Evolutionary conservation across 768 basidiomycete species (phyloP), one percentile per base, ranked within the genome.

Genomic region (Clitopilus hobsonii): DNA sequence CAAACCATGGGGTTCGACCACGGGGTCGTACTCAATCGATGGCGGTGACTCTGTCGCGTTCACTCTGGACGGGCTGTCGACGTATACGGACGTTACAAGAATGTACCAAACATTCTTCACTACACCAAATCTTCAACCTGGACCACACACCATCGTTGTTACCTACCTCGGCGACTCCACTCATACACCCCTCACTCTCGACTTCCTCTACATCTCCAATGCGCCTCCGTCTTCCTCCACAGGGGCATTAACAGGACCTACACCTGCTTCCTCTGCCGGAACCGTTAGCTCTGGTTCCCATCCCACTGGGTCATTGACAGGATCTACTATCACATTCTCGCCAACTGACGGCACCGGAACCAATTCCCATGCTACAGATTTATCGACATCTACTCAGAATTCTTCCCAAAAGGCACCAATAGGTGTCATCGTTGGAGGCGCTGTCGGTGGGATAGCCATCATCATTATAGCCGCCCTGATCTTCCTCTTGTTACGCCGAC

Each of bases 21-120:
- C 28, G 25, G 54, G 29, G 11, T 49, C 54, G 1, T 55, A 55
- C 16, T 49, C 48, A 28, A 55, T 55, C 6, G 48, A 55, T 11
- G 54, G 54, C 3, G 49, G 23, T 0, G 10, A 11, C 5, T 13
- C 14, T 10, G 24, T 22, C 6, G 8, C 20, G 1, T 55, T 55
- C 16, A 20, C 7, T 11, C 54, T 55, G 11, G 20, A 50, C n/a
- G 54, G 54, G 23, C 36, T 55, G n/a, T n/a, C n/a, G n/a, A 36
- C 13, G 13, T 11, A 36, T 3, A 36, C 13, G 8, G n/a, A 36
- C n/a, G 32, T n/a, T 2, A 36, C 32, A n/a, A 36, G n/a, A 14
- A 36, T 14, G 8, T 36, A 36, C 32, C 32, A 36, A 11, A n/a
- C 3, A 36, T 36, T 36, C 32, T 36, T 36, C 32, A 14, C 32